A percentile compares a stretch with the other conserved stretches of the same genome.
Evolutionary conservation across 140 eudicot genomes (phyloP).

Genomic region (Ambrosia hybrid): DNA sequence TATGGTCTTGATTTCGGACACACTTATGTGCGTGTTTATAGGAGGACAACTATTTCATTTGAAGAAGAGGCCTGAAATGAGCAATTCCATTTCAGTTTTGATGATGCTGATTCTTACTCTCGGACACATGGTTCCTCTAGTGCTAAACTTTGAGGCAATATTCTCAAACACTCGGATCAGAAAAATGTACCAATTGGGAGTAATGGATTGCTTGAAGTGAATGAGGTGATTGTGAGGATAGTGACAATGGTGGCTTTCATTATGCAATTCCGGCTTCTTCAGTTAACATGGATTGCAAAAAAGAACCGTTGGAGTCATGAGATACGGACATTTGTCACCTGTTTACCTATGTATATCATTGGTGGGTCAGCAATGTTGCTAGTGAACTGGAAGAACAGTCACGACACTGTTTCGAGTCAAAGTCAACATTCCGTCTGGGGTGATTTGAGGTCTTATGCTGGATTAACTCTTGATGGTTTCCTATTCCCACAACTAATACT

Average conservation of each 20-base stretch:
- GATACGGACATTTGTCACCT: constrained; percentile 32
- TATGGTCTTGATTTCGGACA: constrained; percentile 65
- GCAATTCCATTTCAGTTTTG: constrained; percentile 41
- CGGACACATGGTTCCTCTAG: too few species aligned
- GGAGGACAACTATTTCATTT: constrained; percentile 47
- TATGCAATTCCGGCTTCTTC: constrained; percentile 51
- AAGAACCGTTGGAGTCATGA: constrained; percentile 36
- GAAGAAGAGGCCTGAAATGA: constrained; percentile 40
- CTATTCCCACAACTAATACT: constrained; percentile 62
- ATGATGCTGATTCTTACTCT: constrained; percentile 59
- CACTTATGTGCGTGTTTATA: constrained; percentile 52
- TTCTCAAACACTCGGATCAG: constrained; percentile 28
- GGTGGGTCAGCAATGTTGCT: constrained; percentile 46
- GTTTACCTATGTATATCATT: constrained; percentile 35
- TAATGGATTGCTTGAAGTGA: constrained; percentile 52
- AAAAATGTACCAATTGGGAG: constrained; percentile 25
- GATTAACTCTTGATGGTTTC: constrained; percentile 61
- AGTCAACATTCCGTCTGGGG: constrained; percentile 37
- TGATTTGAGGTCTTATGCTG: constrained; percentile 50
- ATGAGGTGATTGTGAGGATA: constrained; percentile 60
- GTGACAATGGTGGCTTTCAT: constrained; percentile 59
- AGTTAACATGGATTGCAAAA: constrained; percentile 51
- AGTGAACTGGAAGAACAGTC: constrained; percentile 34
- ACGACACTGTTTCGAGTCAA: background rate
- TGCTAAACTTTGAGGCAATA: constrained; percentile 70